phyloP scores from a whole-genome alignment of 208 protist genomes.

The Crithidia bombi region DNA sequence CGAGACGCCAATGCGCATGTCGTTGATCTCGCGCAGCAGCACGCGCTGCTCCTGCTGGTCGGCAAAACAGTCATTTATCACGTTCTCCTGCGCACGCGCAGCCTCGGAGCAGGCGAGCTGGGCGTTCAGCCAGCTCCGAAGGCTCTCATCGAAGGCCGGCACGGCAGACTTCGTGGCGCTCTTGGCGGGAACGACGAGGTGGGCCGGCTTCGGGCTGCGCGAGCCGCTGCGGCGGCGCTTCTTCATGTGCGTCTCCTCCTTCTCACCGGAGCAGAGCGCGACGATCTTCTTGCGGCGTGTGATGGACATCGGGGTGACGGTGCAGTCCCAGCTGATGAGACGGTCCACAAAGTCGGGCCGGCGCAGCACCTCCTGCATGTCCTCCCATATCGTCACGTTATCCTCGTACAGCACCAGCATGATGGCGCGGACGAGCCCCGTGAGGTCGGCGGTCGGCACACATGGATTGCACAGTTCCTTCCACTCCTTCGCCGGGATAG shows the following conservation, averaged over 20 bases:
- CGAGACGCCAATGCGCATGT: conserved; percentile 68
- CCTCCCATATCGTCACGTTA: conserved; percentile 47
- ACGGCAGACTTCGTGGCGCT: conserved; percentile 26
- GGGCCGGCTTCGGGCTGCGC: conserved; percentile 4
- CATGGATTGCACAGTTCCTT: conserved; percentile 46
- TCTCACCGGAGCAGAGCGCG: conserved; percentile 33
- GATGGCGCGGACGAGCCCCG: conserved; percentile 48
- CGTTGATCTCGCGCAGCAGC: conserved; percentile 76
- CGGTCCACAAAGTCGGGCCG: conserved; percentile 67
- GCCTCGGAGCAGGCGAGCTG: conserved; percentile 70
- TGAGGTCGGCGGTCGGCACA: conserved; percentile 33
- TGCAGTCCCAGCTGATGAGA: conserved; percentile 69
- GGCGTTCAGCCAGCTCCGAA: conserved; percentile 65
- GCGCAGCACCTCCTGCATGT: conserved; percentile 62
- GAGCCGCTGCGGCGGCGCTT: conserved; percentile 29
- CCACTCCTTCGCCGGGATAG: conserved; percentile 60
- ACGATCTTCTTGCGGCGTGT: conserved; percentile 57
- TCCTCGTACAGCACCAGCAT: conserved; percentile 82
- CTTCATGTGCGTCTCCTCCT: conserved; percentile 24
- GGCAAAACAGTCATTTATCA: conserved; percentile 69
- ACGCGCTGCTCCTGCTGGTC: conserved; percentile 78
- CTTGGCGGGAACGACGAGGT: conserved; percentile 16
- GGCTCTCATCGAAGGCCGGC: conserved; percentile 33
- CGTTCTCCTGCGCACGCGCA: conserved; percentile 50
- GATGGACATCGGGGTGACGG: conserved; percentile 65